phyloP scores from a whole-genome alignment of 1,284 basidiomycete genomes.

The Malassezia pachydermatis region DNA sequence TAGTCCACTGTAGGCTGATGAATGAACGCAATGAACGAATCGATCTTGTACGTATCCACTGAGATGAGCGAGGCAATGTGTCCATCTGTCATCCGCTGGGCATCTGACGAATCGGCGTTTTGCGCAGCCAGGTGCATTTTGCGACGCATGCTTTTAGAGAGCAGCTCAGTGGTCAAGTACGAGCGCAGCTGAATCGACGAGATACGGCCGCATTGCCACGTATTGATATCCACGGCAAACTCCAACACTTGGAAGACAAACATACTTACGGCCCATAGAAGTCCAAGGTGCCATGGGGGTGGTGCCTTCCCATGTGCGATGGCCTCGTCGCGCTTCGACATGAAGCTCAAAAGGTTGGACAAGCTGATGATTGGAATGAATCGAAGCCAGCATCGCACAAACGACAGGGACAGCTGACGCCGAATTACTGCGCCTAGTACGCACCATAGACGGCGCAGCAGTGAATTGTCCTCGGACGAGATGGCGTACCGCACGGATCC shows the following conservation, averaged over 20 bases:
- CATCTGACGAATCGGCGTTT: constrained; percentile 4
- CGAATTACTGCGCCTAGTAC: constrained; percentile 21
- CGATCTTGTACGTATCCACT: constrained; percentile 50
- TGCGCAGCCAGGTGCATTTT: constrained; percentile 45
- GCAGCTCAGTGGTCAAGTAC: constrained; percentile 52
- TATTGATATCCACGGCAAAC: constrained; percentile 45
- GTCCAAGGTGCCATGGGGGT: constrained; percentile 50
- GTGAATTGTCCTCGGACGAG: not conserved
- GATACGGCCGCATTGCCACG: constrained; percentile 50
- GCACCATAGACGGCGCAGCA: constrained; percentile 47
- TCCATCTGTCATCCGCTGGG: constrained; percentile 47
- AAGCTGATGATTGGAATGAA: constrained; percentile 52
- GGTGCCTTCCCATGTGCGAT: constrained; percentile 18
- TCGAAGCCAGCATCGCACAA: constrained; percentile 49
- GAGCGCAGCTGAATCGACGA: constrained; percentile 45
- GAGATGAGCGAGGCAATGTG: constrained; percentile 53
- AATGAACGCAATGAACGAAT: constrained; percentile 23
- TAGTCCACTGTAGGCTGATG: constrained; percentile 46
- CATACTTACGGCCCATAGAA: constrained; percentile 51
- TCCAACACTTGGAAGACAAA: constrained; percentile 49
- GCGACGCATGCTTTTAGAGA: constrained; percentile 52
- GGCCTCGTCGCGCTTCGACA: constrained; percentile 37
- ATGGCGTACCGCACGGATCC: not conserved
- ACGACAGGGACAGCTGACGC: constrained; percentile 48
- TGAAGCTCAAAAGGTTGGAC: constrained; percentile 51